These are phyloP conservation scores for Exidia glandulosa DNA, from an alignment of 768 basidiomycete species.

Conservation along the genomic window DNA sequence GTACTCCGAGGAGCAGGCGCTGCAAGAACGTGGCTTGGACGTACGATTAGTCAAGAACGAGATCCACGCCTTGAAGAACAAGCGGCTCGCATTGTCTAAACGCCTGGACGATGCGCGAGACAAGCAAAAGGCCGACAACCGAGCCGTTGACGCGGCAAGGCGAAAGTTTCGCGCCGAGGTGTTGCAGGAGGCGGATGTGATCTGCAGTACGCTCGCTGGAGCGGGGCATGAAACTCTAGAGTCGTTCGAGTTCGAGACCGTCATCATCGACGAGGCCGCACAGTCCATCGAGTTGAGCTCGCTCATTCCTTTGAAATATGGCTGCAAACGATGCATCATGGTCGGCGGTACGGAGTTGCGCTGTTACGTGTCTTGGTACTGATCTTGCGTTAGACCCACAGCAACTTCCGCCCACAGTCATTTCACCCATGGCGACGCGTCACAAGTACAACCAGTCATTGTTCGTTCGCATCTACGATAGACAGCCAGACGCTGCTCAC, in stretches of 20 bases:
- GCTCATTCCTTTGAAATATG: conserved; percentile 88
- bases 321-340: conserved; percentile 74
- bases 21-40: neutral
- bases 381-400: conserved; percentile 50
- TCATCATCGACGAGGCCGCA: conserved; percentile 97
- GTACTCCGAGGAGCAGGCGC: conserved; percentile 31
- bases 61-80: conserved; percentile 51
- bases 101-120: conserved; percentile 72
- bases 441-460: conserved; percentile 80
- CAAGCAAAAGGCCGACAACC: conserved; percentile 65
- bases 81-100: conserved; percentile 51
- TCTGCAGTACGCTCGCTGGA: conserved; percentile 89
- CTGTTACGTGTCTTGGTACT: neutral
- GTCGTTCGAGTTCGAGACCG: conserved; percentile 81
- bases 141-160: conserved; percentile 73
- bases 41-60: conserved; percentile 34
- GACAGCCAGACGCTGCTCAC: conserved; percentile 74
- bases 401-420: conserved; percentile 91
- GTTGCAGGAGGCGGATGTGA: conserved; percentile 82
- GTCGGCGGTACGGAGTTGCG: conserved; percentile 56
- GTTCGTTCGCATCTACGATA: conserved; percentile 82
- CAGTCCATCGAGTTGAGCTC: conserved; percentile 94
- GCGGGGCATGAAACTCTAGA: conserved; percentile 83
- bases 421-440: conserved; percentile 46
- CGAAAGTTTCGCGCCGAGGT: conserved; percentile 65